Evolutionary conservation across 2,329 filamentous ascomycete species (phyloP).

Genomic region (Truncatella angustata): DNA sequence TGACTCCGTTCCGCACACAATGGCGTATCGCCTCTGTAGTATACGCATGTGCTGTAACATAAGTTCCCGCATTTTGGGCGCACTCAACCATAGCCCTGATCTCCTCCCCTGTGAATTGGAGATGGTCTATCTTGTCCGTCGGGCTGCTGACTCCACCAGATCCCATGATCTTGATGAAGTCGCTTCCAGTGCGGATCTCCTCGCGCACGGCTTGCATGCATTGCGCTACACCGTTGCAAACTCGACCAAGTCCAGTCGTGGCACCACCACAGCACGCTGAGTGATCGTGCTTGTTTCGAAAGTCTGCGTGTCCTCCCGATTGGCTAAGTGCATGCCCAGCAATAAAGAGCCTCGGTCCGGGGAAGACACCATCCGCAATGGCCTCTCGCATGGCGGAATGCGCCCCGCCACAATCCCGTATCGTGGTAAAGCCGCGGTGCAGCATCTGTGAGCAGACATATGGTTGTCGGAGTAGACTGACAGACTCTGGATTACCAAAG

Average conservation of each 20-base stretch:
- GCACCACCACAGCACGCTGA: conserved; percentile 44
- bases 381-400: conserved; percentile 46
- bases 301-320: conserved; percentile 52
- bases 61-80: conserved; percentile 44
- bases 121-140: conserved; percentile 46
- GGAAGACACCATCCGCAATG: conserved; percentile 45
- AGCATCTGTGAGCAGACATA: conserved; percentile 46
- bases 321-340: conserved; percentile 48
- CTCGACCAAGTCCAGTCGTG: conserved; percentile 36
- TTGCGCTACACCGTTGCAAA: conserved; percentile 49
- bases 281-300: conserved; percentile 38
- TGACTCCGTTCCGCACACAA: conserved; percentile 48
- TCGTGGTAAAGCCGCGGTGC: conserved; percentile 49
- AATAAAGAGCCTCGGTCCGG: conserved; percentile 50
- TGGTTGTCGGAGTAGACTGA: conserved; percentile 37
- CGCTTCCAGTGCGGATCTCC: conserved; percentile 46
- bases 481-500: conserved; percentile 22
- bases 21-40: conserved; percentile 48
- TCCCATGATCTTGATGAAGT: conserved; percentile 59
- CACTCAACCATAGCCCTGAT: conserved; percentile 48
- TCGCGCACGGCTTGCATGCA: conserved; percentile 49
- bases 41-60: conserved; percentile 54
- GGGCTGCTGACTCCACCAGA: conserved; percentile 51
- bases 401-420: conserved; percentile 53
- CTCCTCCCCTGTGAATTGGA: conserved; percentile 53